These are phyloP conservation scores for Ganoderma sinense DNA, from an alignment of 1,284 basidiomycete species.

Conservation along the genomic window DNA sequence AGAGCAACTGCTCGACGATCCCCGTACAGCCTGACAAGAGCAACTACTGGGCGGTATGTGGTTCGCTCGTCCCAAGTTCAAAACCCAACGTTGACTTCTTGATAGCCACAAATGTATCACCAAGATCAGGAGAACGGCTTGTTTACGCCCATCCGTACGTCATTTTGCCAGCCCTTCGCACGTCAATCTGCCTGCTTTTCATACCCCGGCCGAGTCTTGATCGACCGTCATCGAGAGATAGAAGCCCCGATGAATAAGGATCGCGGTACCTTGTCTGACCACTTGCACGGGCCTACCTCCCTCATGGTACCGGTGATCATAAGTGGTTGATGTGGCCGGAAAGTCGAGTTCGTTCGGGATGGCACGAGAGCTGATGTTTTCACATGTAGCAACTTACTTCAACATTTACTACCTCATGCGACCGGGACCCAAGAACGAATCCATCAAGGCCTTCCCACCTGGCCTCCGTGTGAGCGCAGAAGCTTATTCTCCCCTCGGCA, in stretches of 20 bases:
- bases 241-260: background rate
- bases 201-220: background rate
- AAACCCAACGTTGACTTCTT: background rate
- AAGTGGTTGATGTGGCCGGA: background rate
- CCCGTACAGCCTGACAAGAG: slow-evolving; percentile 37
- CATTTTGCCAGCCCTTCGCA: background rate
- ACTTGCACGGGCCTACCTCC: background rate
- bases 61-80: background rate
- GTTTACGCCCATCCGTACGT: slow-evolving; percentile 34
- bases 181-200: background rate
- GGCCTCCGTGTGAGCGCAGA: slow-evolving; percentile 32
- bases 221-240: background rate
- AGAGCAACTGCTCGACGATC: slow-evolving; percentile 35
- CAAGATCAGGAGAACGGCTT: slow-evolving; percentile 31
- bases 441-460: slow-evolving; percentile 36
- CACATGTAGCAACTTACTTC: slow-evolving; percentile 23
- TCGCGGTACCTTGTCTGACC: background rate
- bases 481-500: background rate
- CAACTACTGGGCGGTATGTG: slow-evolving; percentile 39
- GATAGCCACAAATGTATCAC: slow-evolving; percentile 34
- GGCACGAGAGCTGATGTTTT: slow-evolving; percentile 6
- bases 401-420: slow-evolving; percentile 41
- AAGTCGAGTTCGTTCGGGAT: background rate
- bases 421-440: slow-evolving; percentile 29
- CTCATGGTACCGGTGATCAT: background rate